Base-by-base conservation (phyloP, 257 asterid genomes). In the Echium plantagineum region DNA sequence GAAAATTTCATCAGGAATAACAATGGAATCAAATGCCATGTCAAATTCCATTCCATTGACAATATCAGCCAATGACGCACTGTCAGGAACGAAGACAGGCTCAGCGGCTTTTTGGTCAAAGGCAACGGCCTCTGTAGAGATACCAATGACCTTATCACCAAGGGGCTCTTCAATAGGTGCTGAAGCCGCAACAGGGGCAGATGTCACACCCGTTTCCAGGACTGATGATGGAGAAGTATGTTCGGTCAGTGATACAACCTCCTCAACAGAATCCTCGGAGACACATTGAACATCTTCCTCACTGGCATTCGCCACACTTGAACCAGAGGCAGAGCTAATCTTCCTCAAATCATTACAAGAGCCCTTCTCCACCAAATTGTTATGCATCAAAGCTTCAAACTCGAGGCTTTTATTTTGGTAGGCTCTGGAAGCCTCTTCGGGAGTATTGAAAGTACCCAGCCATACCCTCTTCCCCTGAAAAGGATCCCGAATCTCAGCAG, bases 401-500 rank as follows among this genome's bases (percentile, higher is more conserved):
- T n/a, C n/a, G n/a, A n/a, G n/a, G n/a, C n/a, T n/a, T n/a, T n/a
- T n/a, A n/a, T 4, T 19, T 67, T 90, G 96, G 19, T 87, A 87
- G 46, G 94, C 97, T 12, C 53, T 21, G 0, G 95, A 76, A 1
- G 97, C 96, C 20, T 83, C 96, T 63, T 80, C 94, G 1, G 95
- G 87, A 7, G 95, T 78, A 38, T 56, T 52, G 65, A 71, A 83
- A 19, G 97, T 90, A 7, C 97, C 97, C 74, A 90, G 57, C 96
- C 97, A 90, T 52, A 87, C 69, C 79, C 97, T 51, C 66, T 69
- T 90, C 0, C 79, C 85, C 74, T 70, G 55, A 24, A 76, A 66
- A 0, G 97, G 97, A 12, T 90, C 89, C 5, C 96, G 95, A 32
- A 90, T 90, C 58, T 90, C 97, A 0, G 97, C 96, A 1, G 96